Conservation (phyloP, 169 alveolate species). For the Toxoplasma gondii region DNA sequence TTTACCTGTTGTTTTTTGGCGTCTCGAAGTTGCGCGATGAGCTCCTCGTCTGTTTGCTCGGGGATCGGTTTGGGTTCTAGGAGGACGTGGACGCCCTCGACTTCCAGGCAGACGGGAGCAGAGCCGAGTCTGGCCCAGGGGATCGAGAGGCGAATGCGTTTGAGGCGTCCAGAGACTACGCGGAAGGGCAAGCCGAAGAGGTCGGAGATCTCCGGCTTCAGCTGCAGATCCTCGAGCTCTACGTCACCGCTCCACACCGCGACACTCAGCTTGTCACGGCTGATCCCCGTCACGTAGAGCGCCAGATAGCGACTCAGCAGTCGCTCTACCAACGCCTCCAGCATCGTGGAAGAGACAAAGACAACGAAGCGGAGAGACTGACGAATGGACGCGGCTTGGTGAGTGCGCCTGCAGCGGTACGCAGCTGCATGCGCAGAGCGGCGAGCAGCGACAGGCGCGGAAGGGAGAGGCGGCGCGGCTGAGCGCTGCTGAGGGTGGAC, state of each 20-base stretch:
- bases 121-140: conserved; percentile 86
- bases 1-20: conserved; percentile 72
- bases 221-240: conserved; percentile 79
- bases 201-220: conserved; percentile 84
- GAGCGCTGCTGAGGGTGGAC: too few species aligned
- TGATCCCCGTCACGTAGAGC: conserved; percentile 86
- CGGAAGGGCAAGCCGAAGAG: conserved; percentile 77
- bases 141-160: conserved; percentile 79
- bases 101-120: conserved; percentile 80
- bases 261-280: conserved; percentile 81
- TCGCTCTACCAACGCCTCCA: conserved; percentile 85
- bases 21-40: conserved; percentile 75
- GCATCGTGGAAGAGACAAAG: conserved; percentile 71
- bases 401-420: too few species aligned
- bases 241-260: conserved; percentile 89
- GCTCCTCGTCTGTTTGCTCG: conserved; percentile 78
- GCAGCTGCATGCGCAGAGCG: too few species aligned
- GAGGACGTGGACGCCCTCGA: conserved; percentile 80
- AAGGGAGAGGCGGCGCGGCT: too few species aligned
- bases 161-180: conserved; percentile 80
- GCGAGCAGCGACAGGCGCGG: too few species aligned
- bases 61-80: conserved; percentile 75
- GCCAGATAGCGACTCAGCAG: conserved; percentile 86
- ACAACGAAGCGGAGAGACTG: not conserved
- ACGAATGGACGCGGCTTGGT: not conserved